These are phyloP conservation scores for Lactuca sativa DNA, from an alignment of 129 eudicot species.

Conservation along the genomic window DNA sequence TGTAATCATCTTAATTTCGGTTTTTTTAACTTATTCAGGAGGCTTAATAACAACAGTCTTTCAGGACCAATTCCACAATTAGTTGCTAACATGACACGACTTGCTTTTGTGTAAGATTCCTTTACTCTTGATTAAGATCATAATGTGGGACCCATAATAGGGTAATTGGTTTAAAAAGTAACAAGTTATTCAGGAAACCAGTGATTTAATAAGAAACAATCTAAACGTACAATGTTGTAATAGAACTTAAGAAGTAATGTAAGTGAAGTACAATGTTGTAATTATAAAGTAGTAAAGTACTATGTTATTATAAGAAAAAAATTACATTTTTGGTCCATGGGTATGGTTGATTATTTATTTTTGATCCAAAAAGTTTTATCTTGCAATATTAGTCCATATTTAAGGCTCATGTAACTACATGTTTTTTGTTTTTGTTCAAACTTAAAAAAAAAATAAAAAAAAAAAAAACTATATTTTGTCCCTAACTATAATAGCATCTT, in stretches of 20 bases:
- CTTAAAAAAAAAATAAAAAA: no score
- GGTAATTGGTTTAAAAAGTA: background rate
- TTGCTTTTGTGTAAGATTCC: conserved; percentile 65
- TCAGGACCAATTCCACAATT: conserved; percentile 61
- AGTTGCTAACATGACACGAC: conserved; percentile 69
- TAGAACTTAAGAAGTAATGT: no score
- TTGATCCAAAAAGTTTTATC: background rate
- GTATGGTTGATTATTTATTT: background rate
- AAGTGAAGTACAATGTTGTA: background rate
- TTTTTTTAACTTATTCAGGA: conserved; percentile 46
- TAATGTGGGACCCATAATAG: background rate
- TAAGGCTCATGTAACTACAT: background rate
- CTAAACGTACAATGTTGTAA: background rate
- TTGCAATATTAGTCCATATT: no score
- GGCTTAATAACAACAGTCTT: conserved; percentile 85
- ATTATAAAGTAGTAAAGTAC: no score
- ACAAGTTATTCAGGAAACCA: background rate
- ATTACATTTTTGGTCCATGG: background rate
- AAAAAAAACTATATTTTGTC: no score
- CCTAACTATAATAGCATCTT: no score
- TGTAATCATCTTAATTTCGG: conserved; percentile 13
- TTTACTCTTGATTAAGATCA: conserved; percentile 19
- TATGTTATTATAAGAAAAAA: no score
- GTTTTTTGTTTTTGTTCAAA: background rate
- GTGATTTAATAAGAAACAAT: no score